phyloP scores from a whole-genome alignment of 2,329 filamentous ascomycete species.

The Chlorencoelia australis region DNA sequence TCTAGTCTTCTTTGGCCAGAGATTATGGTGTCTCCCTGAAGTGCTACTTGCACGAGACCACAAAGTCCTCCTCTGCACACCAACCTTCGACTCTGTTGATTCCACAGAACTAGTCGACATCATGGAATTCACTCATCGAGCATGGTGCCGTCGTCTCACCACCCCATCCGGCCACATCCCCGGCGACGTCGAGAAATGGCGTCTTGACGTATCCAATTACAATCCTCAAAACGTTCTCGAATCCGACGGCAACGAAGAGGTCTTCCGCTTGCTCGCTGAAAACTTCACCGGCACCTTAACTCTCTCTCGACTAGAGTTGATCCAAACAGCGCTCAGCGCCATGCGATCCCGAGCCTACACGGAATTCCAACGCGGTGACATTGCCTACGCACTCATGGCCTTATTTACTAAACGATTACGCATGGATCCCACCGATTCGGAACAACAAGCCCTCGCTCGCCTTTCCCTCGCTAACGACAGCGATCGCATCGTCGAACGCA shows the following conservation, averaged over 20 bases:
- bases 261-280: constrained; percentile 6
- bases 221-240: constrained; percentile 1
- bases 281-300: constrained; percentile 5
- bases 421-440: constrained; percentile 19
- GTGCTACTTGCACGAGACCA: constrained; percentile 7
- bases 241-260: constrained; percentile 5
- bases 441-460: constrained; percentile 26
- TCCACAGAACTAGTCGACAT: constrained; percentile 6
- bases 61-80: constrained; percentile 5
- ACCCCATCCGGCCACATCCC: not conserved
- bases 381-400: constrained; percentile 27
- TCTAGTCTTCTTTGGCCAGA: constrained; percentile 6
- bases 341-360: constrained; percentile 4
- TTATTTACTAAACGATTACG: constrained; percentile 23
- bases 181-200: constrained; percentile 5
- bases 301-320: constrained; percentile 5
- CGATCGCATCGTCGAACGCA: constrained; percentile 26
- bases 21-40: constrained; percentile 7
- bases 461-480: constrained; percentile 27
- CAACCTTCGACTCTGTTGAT: constrained; percentile 1
- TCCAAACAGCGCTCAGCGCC: constrained; percentile 4
- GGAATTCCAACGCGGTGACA: constrained; percentile 17
- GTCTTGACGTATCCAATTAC: too few species aligned
- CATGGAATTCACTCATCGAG: constrained; percentile 8
- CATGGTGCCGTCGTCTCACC: constrained; percentile 3